A percentile compares a stretch with the other conserved stretches of the same genome.
These are phyloP conservation scores for Przewalskia tangutica DNA, from an alignment of 257 asterid genomes.

Conservation along the genomic window DNA sequence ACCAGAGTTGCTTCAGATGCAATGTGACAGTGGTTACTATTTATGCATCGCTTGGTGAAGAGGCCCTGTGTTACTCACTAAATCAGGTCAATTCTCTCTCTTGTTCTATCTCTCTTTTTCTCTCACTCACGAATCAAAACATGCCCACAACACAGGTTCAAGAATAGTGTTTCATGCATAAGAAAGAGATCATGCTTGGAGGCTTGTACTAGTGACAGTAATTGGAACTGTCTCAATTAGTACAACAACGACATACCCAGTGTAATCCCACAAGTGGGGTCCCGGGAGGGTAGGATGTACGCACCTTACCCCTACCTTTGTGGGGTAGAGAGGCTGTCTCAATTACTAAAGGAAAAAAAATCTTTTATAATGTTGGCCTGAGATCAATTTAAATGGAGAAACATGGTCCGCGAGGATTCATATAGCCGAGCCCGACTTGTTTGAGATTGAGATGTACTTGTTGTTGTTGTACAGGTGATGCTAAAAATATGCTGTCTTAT, in stretches of 20 bases:
- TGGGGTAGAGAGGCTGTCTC: no score
- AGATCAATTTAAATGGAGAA: neutral
- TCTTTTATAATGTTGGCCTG: neutral
- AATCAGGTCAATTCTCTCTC: slow-evolving; percentile 55
- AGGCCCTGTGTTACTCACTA: slow-evolving; percentile 87
- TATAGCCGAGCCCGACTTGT: neutral
- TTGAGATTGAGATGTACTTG: neutral
- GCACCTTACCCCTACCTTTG: no score
- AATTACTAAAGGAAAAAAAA: neutral
- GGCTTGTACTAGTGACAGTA: neutral
- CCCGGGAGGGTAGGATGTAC: no score
- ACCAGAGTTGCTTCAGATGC: slow-evolving; percentile 93
- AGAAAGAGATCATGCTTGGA: neutral
- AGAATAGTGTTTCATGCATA: neutral
- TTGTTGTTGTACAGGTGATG: neutral
- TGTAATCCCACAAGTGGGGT: no score
- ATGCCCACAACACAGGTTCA: neutral
- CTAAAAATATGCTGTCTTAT: neutral
- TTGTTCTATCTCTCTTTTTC: neutral
- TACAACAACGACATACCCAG: no score
- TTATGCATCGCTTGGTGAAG: slow-evolving; percentile 95
- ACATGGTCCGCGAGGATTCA: neutral
- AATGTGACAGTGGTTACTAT: slow-evolving; percentile 92
- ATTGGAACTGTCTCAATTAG: neutral
- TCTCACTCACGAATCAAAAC: neutral